Conservation (phyloP, 1,139 yeast species). For the Suhomyces chickasaworum region DNA sequence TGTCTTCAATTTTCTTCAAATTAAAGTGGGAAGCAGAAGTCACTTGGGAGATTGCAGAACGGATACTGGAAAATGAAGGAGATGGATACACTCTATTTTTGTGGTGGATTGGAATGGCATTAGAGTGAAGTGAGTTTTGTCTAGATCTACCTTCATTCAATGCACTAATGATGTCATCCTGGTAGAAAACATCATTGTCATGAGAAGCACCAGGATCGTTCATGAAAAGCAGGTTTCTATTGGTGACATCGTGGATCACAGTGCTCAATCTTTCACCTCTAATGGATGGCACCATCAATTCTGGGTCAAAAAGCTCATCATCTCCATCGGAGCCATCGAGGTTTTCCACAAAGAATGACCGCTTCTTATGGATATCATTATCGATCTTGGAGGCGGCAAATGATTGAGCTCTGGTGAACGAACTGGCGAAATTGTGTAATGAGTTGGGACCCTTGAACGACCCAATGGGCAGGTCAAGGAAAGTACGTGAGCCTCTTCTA, state of each 20-base stretch:
- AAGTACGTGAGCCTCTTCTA: slow-evolving; percentile 31
- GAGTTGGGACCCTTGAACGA: slow-evolving; percentile 52
- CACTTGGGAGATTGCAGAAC: slow-evolving; percentile 38
- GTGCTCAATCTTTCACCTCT: slow-evolving; percentile 67
- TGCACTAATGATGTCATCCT: slow-evolving; percentile 40
- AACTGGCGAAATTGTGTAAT: slow-evolving; percentile 49
- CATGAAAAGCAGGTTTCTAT: slow-evolving; percentile 32
- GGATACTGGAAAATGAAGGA: slow-evolving; percentile 40
- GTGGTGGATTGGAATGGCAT: slow-evolving; percentile 27
- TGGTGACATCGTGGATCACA: slow-evolving; percentile 42
- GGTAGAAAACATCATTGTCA: slow-evolving; percentile 43
- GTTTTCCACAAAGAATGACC: slow-evolving; percentile 40
- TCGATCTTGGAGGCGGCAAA: slow-evolving; percentile 49
- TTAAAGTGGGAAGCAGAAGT: slow-evolving; percentile 58
- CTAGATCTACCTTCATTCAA: slow-evolving; percentile 35
- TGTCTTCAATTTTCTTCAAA: slow-evolving; percentile 66
- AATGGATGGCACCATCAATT: slow-evolving; percentile 65
- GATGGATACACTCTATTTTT: slow-evolving; percentile 26
- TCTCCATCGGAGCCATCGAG: slow-evolving; percentile 27
- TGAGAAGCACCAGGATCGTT: slow-evolving; percentile 20
- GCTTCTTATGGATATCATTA: slow-evolving; percentile 43
- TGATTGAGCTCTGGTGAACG: slow-evolving; percentile 50
- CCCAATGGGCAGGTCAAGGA: slow-evolving; percentile 46
- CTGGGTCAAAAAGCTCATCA: slow-evolving; percentile 72
- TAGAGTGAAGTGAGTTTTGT: slow-evolving; percentile 22